These are phyloP conservation scores for Exophiala calicioides DNA, from an alignment of 2,329 filamentous ascomycete genomes.

Conservation along the genomic window DNA sequence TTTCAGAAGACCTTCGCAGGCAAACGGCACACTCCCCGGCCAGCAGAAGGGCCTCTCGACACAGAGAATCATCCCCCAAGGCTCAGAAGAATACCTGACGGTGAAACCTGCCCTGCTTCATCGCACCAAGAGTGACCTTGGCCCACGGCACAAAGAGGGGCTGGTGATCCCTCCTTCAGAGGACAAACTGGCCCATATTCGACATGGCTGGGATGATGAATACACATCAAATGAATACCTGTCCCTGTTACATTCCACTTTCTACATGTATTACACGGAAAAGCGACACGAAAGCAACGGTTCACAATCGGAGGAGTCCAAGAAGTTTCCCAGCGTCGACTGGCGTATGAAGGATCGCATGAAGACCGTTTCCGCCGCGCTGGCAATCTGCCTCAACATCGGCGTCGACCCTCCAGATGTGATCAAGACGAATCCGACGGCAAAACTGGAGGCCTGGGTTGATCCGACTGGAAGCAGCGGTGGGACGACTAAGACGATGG, in stretches of 20 bases:
- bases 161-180: slow-evolving; percentile 41
- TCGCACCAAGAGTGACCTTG: slow-evolving; percentile 57
- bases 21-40: slow-evolving; percentile 5
- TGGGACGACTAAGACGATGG: slow-evolving; percentile 77
- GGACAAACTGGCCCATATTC: slow-evolving; percentile 58
- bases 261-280: slow-evolving; percentile 99
- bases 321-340: slow-evolving; percentile 69
- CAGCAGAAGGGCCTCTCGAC: slow-evolving; percentile 17
- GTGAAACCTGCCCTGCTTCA: slow-evolving; percentile 36
- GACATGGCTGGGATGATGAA: slow-evolving; percentile 91
- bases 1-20: slow-evolving; percentile 10
- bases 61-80: slow-evolving; percentile 26
- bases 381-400: slow-evolving; percentile 94
- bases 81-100: slow-evolving; percentile 24
- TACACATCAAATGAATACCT: slow-evolving; percentile 90
- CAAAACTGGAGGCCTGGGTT: slow-evolving; percentile 94
- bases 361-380: slow-evolving; percentile 93
- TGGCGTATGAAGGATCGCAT: slow-evolving; percentile 97
- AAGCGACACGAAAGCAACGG: slow-evolving; percentile 95
- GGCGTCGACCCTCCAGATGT: slow-evolving; percentile 97
- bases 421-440: slow-evolving; percentile 89
- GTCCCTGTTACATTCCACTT: slow-evolving; percentile 82
- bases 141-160: slow-evolving; percentile 44
- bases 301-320: slow-evolving; percentile 66
- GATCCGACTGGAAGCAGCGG: slow-evolving; percentile 80